Evolutionary conservation across 768 basidiomycete species (phyloP), one percentile per base, ranked within the genome.

Genomic region (Holtermannia corniformis): DNA sequence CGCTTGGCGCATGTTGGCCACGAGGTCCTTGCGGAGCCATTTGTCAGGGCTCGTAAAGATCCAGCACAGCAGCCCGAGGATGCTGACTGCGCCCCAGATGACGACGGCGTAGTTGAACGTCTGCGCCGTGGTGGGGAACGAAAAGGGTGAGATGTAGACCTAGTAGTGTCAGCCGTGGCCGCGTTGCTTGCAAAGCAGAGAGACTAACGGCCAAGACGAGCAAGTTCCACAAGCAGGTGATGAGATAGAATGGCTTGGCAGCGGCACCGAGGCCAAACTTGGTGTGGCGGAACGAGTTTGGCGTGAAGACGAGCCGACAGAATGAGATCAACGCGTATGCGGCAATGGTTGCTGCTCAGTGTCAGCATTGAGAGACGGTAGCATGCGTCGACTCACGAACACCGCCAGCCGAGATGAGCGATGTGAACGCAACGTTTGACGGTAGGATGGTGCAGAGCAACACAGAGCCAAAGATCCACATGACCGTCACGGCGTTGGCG

Each of bases 371-470:
- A n/a, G n/a, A n/a, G n/a, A n/a, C n/a, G n/a, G n/a, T n/a, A n/a
- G n/a, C n/a, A 41, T 41, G 11, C n/a, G 37, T n/a, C 16, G n/a
- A 53, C 43, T 23, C 24, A 56, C 51, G 90, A 2, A 88, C 78
- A 3, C 77, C 87, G 21, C 86, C 86, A 5, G 88, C 91, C 11
- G 87, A 90, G 41, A 91, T 80, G 55, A 93, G 77, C 13, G 88
- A 91, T 2, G 84, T 89, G 76, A 93, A 95, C 2, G 91, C 90
- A 32, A 92, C 91, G 62, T 85, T 82, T 63, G 86, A 87, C 0
- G 89, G 87, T 22, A 93, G 74, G 64, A 92, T 91, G 7, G 86
- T 84, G 75, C 87, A 90, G n/a, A 92, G 77, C 20, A 92, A 61
- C 26, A 73, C 42, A 0, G 85, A 83, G 0, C 81, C 84, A 57